phyloP scores from a whole-genome alignment of 176 grass and related monocot genomes.

The Stipa capillata region DNA sequence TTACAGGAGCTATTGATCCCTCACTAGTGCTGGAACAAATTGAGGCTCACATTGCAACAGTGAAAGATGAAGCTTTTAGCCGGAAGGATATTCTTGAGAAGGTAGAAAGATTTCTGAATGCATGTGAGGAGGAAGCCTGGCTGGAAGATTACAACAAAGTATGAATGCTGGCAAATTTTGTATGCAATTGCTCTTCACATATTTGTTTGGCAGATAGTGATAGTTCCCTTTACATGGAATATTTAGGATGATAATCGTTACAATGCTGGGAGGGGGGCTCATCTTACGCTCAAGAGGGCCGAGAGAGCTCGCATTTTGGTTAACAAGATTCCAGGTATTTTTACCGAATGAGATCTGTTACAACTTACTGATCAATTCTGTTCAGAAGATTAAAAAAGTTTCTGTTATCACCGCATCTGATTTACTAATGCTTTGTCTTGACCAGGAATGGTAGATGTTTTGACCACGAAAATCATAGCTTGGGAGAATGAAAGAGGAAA shows the following conservation, averaged over 20 bases:
- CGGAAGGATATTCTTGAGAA: constrained; percentile 95
- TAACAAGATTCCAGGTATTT: constrained; percentile 85
- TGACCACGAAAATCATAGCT: constrained; percentile 54
- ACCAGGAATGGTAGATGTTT: constrained; percentile 65
- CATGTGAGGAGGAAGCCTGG: constrained; percentile 90
- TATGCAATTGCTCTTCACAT: neutral
- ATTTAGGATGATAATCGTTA: constrained; percentile 86
- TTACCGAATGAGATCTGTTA: neutral
- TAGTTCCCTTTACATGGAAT: neutral
- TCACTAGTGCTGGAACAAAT: constrained; percentile 80
- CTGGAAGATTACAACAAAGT: constrained; percentile 97
- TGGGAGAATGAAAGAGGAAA: constrained; percentile 74
- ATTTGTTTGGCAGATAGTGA: neutral
- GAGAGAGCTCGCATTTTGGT: constrained; percentile 78
- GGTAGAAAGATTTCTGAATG: constrained; percentile 77
- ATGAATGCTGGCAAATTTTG: constrained; percentile 3
- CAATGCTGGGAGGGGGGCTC: constrained; percentile 80
- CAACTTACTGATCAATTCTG: neutral
- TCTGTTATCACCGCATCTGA: constrained; percentile 10
- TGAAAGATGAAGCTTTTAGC: constrained; percentile 87
- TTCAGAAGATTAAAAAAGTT: neutral
- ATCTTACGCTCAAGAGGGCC: constrained; percentile 81
- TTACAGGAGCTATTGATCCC: constrained; percentile 68
- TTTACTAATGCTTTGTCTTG: constrained; percentile 21
- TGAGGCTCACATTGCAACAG: constrained; percentile 55